Conservation (phyloP, 345 rosid genomes). For the Aquilaria malaccensis region DNA sequence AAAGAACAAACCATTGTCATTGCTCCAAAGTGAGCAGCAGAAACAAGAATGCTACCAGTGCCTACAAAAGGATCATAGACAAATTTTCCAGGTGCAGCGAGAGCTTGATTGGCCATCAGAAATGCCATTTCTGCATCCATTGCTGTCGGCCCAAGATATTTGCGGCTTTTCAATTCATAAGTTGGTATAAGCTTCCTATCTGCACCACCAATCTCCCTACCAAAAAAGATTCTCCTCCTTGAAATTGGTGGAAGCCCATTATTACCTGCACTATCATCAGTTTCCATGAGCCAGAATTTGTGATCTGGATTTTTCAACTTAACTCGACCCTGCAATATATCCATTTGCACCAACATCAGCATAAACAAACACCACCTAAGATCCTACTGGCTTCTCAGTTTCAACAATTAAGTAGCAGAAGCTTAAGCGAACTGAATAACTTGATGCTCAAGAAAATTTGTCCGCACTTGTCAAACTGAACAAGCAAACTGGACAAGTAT, state of each 20-base stretch:
- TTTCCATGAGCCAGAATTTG: slow-evolving; percentile 82
- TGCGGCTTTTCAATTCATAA: slow-evolving; percentile 80
- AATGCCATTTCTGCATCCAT: slow-evolving; percentile 99
- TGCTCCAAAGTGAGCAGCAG: slow-evolving; percentile 91
- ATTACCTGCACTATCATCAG: slow-evolving; percentile 61
- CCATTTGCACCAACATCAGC: slow-evolving; percentile 11
- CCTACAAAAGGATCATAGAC: slow-evolving; percentile 96
- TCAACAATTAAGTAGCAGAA: no score
- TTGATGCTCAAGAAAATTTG: no score
- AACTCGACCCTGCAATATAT: slow-evolving; percentile 61
- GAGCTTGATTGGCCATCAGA: slow-evolving; percentile 95
- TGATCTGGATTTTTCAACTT: slow-evolving; percentile 67
- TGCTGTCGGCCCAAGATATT: slow-evolving; percentile 90
- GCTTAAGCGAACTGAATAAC: no score
- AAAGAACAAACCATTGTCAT: slow-evolving; percentile 63
- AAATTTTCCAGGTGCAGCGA: slow-evolving; percentile 68
- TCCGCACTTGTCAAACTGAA: no score
- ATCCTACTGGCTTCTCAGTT: no score
- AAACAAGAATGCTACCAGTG: slow-evolving; percentile 92
- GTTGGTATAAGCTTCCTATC: slow-evolving; percentile 86
- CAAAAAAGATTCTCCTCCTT: slow-evolving; percentile 70
- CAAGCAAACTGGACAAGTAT: no score
- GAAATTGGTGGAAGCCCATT: slow-evolving; percentile 89
- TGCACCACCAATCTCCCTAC: slow-evolving; percentile 85
- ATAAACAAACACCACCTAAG: background rate